phyloP scores from a whole-genome alignment of 192 early-diverging fungal genomes.

The Chytriomyces confervae region DNA sequence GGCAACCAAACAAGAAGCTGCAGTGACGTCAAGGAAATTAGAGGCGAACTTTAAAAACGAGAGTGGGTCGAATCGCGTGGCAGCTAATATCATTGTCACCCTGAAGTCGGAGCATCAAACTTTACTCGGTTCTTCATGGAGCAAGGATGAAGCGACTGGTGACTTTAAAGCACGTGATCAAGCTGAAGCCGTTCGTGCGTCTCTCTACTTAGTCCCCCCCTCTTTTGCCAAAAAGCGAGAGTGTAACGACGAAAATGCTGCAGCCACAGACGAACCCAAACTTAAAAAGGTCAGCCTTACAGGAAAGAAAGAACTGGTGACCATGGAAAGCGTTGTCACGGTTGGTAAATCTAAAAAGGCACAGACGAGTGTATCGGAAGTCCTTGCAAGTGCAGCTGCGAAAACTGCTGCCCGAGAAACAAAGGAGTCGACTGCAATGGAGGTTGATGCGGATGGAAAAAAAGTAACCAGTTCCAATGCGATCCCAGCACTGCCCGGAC shows the following conservation, averaged over 20 bases:
- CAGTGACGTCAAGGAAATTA: not conserved
- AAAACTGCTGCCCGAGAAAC: not conserved
- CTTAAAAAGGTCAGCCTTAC: not conserved
- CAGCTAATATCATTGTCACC: not conserved
- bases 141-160: not conserved
- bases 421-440: not conserved
- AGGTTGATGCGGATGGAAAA: not conserved
- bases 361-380: not conserved
- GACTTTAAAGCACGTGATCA: not conserved
- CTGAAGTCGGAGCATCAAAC: not conserved
- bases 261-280: not conserved
- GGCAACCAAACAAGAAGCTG: not conserved
- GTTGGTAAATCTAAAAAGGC: not conserved
- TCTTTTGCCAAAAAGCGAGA: constrained; percentile 8
- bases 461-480: not conserved
- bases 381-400: not conserved
- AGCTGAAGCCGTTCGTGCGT: constrained; percentile 18
- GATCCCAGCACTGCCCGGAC: constrained; percentile 3
- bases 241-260: not conserved
- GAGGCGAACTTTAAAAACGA: not conserved
- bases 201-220: constrained; percentile 7
- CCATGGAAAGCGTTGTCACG: constrained; percentile 6
- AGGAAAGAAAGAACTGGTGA: not conserved
- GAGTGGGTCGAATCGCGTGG: too few species aligned
- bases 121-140: not conserved